Evolutionary conservation across 2,329 filamentous ascomycete species (phyloP).

Genomic region (Phaeophleospora eucalypticola): DNA sequence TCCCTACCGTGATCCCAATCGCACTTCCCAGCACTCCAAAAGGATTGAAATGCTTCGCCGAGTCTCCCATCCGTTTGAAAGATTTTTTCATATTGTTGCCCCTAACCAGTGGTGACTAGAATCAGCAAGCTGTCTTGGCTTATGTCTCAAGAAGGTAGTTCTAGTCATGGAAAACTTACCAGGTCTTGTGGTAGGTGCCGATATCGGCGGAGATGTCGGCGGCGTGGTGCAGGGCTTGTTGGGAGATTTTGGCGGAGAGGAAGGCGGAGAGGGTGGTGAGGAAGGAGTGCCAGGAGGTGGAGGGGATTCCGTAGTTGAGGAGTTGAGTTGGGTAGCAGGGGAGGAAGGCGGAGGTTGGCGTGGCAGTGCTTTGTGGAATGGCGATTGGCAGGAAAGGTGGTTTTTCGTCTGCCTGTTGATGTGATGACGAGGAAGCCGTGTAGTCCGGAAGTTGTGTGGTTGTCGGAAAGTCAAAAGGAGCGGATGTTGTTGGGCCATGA

Average conservation of each 20-base stretch:
- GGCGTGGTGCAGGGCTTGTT: constrained; percentile 20
- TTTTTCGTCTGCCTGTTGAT: too few relatives aligned
- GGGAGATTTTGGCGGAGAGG: constrained; percentile 17
- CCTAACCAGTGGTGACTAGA: too few relatives aligned
- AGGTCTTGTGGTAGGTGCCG: constrained; percentile 15
- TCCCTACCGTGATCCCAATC: constrained; percentile 16
- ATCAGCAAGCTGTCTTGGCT: too few relatives aligned
- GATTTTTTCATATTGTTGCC: constrained; percentile 12
- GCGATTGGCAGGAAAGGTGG: constrained; percentile 10
- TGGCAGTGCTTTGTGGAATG: constrained; percentile 15
- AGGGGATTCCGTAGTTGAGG: constrained; percentile 17
- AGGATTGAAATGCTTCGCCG: constrained; percentile 13
- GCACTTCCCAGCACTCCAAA: constrained; percentile 17
- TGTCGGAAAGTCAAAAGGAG: constrained; percentile 18
- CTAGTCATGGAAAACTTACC: too few relatives aligned
- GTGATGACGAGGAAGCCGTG: neutral
- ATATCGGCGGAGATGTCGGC: constrained; percentile 12
- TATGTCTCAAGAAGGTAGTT: too few relatives aligned
- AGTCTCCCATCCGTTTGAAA: constrained; percentile 13
- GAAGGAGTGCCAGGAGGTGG: constrained; percentile 16
- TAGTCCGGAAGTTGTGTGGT: constrained; percentile 13
- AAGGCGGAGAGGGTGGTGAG: constrained; percentile 20
- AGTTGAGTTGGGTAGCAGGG: constrained; percentile 13
- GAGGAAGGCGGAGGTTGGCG: constrained; percentile 14
- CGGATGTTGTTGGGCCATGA: constrained; percentile 10